Evolutionary conservation across 1,284 basidiomycete species (phyloP).

Genomic region (Apiotrichum sp.): DNA sequence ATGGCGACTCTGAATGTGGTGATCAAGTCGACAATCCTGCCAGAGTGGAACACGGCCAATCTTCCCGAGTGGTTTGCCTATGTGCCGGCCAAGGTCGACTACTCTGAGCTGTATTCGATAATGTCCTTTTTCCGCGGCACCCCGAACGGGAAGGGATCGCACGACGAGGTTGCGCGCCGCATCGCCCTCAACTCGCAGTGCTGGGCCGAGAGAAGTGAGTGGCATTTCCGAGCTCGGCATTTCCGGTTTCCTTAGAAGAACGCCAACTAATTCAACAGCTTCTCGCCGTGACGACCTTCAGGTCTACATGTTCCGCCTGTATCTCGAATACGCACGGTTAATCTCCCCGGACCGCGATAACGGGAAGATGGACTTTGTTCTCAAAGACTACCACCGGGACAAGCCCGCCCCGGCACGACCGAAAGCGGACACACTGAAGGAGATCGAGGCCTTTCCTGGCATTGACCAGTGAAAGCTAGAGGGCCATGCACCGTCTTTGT

Average conservation of each 20-base stretch:
- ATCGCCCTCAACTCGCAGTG: constrained; percentile 49
- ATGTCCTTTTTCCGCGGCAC: constrained; percentile 48
- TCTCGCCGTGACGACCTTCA: constrained; percentile 46
- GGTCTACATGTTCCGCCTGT: constrained; percentile 49
- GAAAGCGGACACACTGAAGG: background rate
- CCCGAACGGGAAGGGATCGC: constrained; percentile 38
- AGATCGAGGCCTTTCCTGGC: constrained; percentile 8
- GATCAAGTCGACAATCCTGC: constrained; percentile 48
- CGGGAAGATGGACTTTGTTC: constrained; percentile 42
- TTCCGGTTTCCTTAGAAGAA: no score
- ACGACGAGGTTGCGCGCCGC: constrained; percentile 47
- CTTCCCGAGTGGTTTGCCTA: constrained; percentile 49
- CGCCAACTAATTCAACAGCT: constrained; percentile 27
- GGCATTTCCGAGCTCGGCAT: background rate
- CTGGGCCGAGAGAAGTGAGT: constrained; percentile 47
- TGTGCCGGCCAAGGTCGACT: constrained; percentile 48
- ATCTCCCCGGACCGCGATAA: constrained; percentile 52
- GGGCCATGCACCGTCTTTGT: no score
- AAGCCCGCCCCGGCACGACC: background rate
- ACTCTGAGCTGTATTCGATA: constrained; percentile 48
- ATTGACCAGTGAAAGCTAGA: background rate
- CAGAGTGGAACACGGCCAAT: constrained; percentile 46
- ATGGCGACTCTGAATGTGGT: constrained; percentile 46
- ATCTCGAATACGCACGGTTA: constrained; percentile 55
- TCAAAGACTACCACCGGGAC: constrained; percentile 17